These are phyloP conservation scores for Metschnikowia reukaufii DNA, from an alignment of 805 yeast species.

Conservation along the genomic window DNA sequence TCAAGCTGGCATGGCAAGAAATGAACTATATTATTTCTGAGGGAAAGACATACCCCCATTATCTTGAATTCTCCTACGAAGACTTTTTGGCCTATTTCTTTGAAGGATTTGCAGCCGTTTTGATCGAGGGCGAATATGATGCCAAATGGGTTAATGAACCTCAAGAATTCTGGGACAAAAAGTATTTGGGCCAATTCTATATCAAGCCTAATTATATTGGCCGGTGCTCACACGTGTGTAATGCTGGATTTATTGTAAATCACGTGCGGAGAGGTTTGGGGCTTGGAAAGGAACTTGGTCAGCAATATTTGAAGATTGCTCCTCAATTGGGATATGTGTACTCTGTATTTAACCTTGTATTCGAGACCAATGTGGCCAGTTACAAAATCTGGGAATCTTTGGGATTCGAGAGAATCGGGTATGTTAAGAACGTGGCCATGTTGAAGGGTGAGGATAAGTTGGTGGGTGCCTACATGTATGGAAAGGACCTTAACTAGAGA, in stretches of 20 bases:
- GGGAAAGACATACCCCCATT: constrained; percentile 76
- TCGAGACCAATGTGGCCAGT: constrained; percentile 76
- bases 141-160: constrained; percentile 33
- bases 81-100: constrained; percentile 70
- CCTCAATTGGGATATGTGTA: constrained; percentile 76
- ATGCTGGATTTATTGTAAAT: constrained; percentile 81
- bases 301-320: constrained; percentile 66
- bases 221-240: constrained; percentile 82
- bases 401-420: constrained; percentile 80
- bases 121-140: constrained; percentile 44
- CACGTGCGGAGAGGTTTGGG: constrained; percentile 60
- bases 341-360: constrained; percentile 86
- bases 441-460: constrained; percentile 61
- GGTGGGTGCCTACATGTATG: constrained; percentile 78
- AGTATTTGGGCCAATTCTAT: constrained; percentile 71
- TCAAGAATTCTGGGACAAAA: constrained; percentile 44
- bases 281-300: constrained; percentile 70
- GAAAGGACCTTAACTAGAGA: constrained; percentile 49
- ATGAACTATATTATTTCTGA: constrained; percentile 66
- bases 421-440: constrained; percentile 68
- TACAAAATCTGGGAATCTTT: constrained; percentile 76
- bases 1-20: constrained; percentile 46
- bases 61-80: constrained; percentile 38
- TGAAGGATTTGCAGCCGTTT: constrained; percentile 60
- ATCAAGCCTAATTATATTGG: constrained; percentile 87